Conservation (phyloP, 2,329 filamentous ascomycete species). For the Exserohilum turcica region DNA sequence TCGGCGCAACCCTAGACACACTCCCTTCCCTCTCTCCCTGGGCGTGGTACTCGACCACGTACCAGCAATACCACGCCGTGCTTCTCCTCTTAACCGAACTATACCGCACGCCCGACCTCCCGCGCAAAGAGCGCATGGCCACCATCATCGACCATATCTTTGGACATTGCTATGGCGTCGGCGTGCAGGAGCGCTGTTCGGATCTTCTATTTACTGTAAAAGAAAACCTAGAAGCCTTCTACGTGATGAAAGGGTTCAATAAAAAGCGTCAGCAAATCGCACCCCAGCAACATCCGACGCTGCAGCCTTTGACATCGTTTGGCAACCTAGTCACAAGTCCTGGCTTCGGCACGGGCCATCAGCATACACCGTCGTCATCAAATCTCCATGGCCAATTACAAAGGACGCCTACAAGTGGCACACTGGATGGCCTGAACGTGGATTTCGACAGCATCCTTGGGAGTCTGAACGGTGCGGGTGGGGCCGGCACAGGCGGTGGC, state of each 20-base stretch:
- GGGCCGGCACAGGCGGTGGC: neutral
- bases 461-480: constrained; percentile 27
- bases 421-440: constrained; percentile 35
- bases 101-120: constrained; percentile 44
- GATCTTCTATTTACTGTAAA: constrained; percentile 47
- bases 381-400: constrained; percentile 27
- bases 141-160: constrained; percentile 49
- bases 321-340: constrained; percentile 14
- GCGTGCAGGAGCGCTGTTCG: constrained; percentile 41
- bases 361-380: constrained; percentile 5
- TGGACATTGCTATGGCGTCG: constrained; percentile 47
- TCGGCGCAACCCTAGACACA: constrained; percentile 47
- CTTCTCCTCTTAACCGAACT: constrained; percentile 46
- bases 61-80: constrained; percentile 48
- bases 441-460: constrained; percentile 43
- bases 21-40: constrained; percentile 42
- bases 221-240: constrained; percentile 47
- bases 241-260: constrained; percentile 47
- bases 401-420: constrained; percentile 25
- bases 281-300: constrained; percentile 36
- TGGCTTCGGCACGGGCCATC: constrained; percentile 10
- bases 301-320: constrained; percentile 31
- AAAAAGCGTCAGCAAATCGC: constrained; percentile 31
- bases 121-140: constrained; percentile 45
- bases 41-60: constrained; percentile 48